phyloP scores from a whole-genome alignment of 176 grass and related monocot genomes.

The Oryza nivara region DNA sequence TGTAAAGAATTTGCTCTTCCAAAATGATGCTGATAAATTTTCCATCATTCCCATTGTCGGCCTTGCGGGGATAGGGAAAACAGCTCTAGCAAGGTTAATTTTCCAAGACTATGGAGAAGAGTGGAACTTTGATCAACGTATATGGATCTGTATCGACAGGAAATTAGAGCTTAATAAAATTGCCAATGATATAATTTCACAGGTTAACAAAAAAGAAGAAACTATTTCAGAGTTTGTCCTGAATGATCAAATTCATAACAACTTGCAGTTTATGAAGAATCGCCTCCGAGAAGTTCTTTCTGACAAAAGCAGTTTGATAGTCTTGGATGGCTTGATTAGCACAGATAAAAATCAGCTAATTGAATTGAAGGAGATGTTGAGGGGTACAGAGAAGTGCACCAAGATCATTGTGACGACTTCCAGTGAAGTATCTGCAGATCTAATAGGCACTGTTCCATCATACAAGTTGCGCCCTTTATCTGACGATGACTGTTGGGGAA shows the following conservation, averaged over 20 bases:
- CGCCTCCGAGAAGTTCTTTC: too few relatives aligned
- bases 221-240: too few relatives aligned
- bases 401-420: conserved; percentile 51
- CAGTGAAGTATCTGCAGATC: conserved; percentile 42
- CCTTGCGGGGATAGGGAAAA: conserved; percentile 36
- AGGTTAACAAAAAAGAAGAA: too few relatives aligned
- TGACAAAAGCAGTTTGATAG: too few relatives aligned
- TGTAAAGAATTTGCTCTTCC: not conserved
- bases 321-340: too few relatives aligned
- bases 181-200: not conserved
- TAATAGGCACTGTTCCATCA: conserved; percentile 28
- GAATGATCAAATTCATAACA: too few relatives aligned
- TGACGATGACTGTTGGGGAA: conserved; percentile 23
- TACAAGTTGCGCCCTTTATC: conserved; percentile 29
- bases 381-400: not conserved
- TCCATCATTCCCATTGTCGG: conserved; percentile 41
- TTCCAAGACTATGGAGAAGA: conserved; percentile 35
- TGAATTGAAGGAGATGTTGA: not conserved
- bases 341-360: conserved; percentile 8
- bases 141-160: conserved; percentile 13
- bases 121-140: conserved; percentile 27
- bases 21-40: conserved; percentile 18
- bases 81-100: conserved; percentile 37
- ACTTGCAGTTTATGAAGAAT: too few relatives aligned
- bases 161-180: not conserved